These are phyloP conservation scores for Amanita muscaria DNA, from an alignment of 768 basidiomycete species.

Conservation along the genomic window DNA sequence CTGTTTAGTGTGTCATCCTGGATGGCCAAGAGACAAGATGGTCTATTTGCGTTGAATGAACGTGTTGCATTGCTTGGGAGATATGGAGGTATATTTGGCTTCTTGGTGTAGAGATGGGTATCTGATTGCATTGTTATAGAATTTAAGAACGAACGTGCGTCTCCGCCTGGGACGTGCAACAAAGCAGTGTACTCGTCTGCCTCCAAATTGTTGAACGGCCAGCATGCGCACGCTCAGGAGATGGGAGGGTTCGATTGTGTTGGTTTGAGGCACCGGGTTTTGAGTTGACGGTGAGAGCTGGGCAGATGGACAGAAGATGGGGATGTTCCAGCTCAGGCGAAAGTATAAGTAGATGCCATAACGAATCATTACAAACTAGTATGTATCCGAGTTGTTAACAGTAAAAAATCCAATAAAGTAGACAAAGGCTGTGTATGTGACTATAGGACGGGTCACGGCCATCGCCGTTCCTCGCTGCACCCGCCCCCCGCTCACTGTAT, in stretches of 20 bases:
- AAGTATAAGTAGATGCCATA: neutral
- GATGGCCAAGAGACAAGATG: conserved; percentile 85
- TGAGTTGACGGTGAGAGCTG: conserved; percentile 65
- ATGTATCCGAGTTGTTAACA: too few relatives aligned
- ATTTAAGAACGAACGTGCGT: conserved; percentile 69
- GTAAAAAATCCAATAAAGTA: too few relatives aligned
- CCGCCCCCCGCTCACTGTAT: neutral
- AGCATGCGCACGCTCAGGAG: conserved; percentile 85
- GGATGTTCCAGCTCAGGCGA: conserved; percentile 36
- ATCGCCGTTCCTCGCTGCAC: too few relatives aligned
- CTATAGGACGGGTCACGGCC: too few relatives aligned
- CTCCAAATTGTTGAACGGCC: conserved; percentile 40
- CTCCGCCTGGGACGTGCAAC: conserved; percentile 75
- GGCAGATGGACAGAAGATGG: conserved; percentile 77
- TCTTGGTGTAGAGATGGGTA: conserved; percentile 96
- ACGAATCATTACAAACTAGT: neutral
- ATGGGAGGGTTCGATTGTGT: conserved; percentile 97
- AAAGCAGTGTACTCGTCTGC: too few relatives aligned
- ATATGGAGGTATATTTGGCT: conserved; percentile 94
- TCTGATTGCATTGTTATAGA: conserved; percentile 95
- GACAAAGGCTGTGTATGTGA: too few relatives aligned
- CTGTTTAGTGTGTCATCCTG: conserved; percentile 95
- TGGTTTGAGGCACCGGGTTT: conserved; percentile 95
- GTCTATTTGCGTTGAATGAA: conserved; percentile 97
- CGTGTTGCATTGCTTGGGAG: conserved; percentile 90